Evolutionary conservation across 345 rosid species (phyloP), one percentile per base, ranked within the genome.

Genomic region (Aegle marmelos): DNA sequence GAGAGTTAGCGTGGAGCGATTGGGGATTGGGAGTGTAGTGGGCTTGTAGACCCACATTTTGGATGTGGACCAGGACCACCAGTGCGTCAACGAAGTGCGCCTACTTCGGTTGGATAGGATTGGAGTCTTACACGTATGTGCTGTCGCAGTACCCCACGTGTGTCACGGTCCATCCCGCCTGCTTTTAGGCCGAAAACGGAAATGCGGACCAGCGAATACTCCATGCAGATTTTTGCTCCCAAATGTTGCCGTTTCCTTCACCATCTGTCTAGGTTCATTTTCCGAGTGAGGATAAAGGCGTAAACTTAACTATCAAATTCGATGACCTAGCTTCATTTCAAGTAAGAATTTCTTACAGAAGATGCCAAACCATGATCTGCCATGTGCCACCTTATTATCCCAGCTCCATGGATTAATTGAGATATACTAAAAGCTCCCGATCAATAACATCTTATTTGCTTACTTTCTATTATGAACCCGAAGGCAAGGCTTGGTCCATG

Each of bases 31-130:
- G 33, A 6, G 8, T 28, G 34, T 21, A 33, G 41, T 24, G 17
- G 28, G 53, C n/a, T 10, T 1, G 10, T 67, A 8, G 73, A 19
- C 67, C 31, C 58, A 6, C 17, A 53, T 1, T 25, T 17, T n/a
- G 72, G 33, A 28, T 21, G 31, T 7, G 79, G 76, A 70, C 75
- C 80, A 34, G 79, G 76, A 70, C 75, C 80, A 34, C 70, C 9
- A n/a, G 5, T 22, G 71, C 60, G 17, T 36, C 75, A 11, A 60
- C 62, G 13, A 67, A 67, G 53, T 62, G 36, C 76, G 63, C 76
- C 64, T 45, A 50, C 22, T 33, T 34, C 41, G 14, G 5, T 17
- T 25, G 28, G 66, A 14, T 53, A 16, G 22, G 57, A 53, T 16
- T 16, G 57, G 17, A 4, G n/a, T 36, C 25, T n/a, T 13, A 2